phyloP scores from a whole-genome alignment of 345 rosid species.

The Citrus trifoliata region DNA sequence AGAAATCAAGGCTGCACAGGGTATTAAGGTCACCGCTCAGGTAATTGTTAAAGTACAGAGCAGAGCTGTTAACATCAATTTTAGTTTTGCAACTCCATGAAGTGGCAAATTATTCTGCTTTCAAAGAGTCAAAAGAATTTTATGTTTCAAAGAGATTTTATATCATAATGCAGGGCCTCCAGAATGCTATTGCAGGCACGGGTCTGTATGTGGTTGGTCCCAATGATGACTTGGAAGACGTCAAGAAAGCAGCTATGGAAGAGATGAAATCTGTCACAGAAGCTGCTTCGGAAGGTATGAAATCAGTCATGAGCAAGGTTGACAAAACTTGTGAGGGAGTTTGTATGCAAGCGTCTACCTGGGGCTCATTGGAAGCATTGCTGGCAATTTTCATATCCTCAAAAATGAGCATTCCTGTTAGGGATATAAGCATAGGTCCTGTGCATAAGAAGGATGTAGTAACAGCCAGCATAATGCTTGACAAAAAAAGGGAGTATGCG shows the following conservation, averaged over 20 bases:
- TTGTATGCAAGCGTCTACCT: constrained; percentile 88
- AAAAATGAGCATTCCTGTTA: constrained; percentile 79
- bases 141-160: not conserved
- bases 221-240: constrained; percentile 69
- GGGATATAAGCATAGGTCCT: constrained; percentile 85
- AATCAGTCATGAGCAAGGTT: constrained; percentile 75
- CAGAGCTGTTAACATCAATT: not conserved
- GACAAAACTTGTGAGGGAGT: constrained; percentile 93
- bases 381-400: constrained; percentile 86
- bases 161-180: constrained; percentile 62
- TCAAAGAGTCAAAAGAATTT: not conserved
- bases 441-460: constrained; percentile 91
- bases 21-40: constrained; percentile 92
- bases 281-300: constrained; percentile 72
- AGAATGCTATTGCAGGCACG: constrained; percentile 95
- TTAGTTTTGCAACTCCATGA: not conserved
- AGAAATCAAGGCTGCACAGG: constrained; percentile 91
- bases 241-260: constrained; percentile 66
- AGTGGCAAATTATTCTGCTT: too few species aligned
- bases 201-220: constrained; percentile 74
- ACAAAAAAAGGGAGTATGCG: constrained; percentile 83
- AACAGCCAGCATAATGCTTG: constrained; percentile 94
- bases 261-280: constrained; percentile 81
- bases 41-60: constrained; percentile 26
- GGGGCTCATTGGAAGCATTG: constrained; percentile 93